Evolutionary conservation across 208 protist genomes (phyloP).

Genomic region (Novymonas esmeraldas): DNA sequence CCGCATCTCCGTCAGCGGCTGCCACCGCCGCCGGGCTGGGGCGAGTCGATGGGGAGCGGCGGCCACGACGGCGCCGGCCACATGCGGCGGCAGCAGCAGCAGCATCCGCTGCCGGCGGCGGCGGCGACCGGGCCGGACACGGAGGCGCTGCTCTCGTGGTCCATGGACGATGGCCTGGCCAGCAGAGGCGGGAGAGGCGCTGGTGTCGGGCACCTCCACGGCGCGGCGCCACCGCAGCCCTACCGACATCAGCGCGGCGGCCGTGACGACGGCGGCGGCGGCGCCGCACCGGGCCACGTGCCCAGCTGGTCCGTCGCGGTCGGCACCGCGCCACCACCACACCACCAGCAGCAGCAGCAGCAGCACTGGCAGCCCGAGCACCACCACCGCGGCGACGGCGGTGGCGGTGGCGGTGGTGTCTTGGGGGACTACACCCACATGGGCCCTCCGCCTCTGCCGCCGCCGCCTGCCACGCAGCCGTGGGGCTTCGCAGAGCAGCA

Average conservation of each 20-base stretch:
- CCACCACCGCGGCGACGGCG: not conserved
- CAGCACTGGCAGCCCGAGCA: too few species aligned
- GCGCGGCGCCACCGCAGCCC: too few species aligned
- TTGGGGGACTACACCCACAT: conserved; percentile 5
- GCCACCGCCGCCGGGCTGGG: not conserved
- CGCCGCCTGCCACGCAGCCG: not conserved
- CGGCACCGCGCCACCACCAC: too few species aligned
- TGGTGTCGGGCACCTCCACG: too few species aligned
- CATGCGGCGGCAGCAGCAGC: conserved; percentile 11
- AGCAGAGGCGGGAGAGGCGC: not conserved
- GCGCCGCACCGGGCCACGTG: not conserved
- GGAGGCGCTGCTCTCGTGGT: conserved; percentile 27
- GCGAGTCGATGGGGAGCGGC: not conserved
- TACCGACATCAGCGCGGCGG: not conserved
- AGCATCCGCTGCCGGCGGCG: not conserved
- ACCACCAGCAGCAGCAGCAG: not conserved
- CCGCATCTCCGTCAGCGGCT: conserved; percentile 1
- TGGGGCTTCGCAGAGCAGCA: not conserved
- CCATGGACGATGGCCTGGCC: conserved; percentile 18
- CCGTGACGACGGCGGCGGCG: not conserved
- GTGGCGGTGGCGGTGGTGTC: not conserved
- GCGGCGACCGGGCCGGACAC: conserved; percentile 4
- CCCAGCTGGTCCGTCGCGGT: not conserved
- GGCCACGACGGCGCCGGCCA: not conserved
- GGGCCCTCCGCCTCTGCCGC: too few species aligned